Percentiles rank a stretch among this genome's conserved stretches.
Conservation (phyloP, 139 green algal genomes). For the Tetratostichococcus sp. region DNA sequence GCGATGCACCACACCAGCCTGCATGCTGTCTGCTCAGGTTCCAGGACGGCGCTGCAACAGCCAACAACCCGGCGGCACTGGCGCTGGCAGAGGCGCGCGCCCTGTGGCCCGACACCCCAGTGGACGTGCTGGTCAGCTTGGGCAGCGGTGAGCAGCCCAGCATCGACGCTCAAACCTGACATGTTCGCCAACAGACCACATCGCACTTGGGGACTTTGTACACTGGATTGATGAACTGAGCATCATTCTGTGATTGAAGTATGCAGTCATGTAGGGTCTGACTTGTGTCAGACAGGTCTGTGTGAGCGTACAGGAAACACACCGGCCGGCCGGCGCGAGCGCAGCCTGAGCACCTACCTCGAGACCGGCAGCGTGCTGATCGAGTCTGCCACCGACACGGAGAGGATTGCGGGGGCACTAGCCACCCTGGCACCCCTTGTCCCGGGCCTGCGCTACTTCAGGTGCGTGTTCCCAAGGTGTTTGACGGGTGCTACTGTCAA, state of each 20-base stretch:
- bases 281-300: too few relatives aligned
- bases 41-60: conserved; percentile 86
- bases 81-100: conserved; percentile 73
- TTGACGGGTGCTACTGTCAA: too few relatives aligned
- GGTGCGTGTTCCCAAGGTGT: conserved; percentile 32
- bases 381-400: conserved; percentile 41
- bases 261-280: too few relatives aligned
- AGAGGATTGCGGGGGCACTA: conserved; percentile 67
- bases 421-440: conserved; percentile 58
- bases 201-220: too few relatives aligned
- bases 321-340: conserved; percentile 33
- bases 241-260: too few relatives aligned
- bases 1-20: too few relatives aligned
- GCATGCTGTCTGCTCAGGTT: too few relatives aligned
- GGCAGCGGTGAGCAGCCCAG: conserved; percentile 79
- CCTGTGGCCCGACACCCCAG: conserved; percentile 74
- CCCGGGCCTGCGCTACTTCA: conserved; percentile 70
- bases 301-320: too few relatives aligned
- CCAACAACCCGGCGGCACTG: conserved; percentile 90
- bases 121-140: conserved; percentile 81
- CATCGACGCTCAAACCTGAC: too few relatives aligned
- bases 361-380: conserved; percentile 57
- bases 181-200: too few relatives aligned
- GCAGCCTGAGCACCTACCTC: conserved; percentile 41
- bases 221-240: too few relatives aligned